phyloP scores from a whole-genome alignment of 179 eudicot species.

The Corrigiola litoralis region DNA sequence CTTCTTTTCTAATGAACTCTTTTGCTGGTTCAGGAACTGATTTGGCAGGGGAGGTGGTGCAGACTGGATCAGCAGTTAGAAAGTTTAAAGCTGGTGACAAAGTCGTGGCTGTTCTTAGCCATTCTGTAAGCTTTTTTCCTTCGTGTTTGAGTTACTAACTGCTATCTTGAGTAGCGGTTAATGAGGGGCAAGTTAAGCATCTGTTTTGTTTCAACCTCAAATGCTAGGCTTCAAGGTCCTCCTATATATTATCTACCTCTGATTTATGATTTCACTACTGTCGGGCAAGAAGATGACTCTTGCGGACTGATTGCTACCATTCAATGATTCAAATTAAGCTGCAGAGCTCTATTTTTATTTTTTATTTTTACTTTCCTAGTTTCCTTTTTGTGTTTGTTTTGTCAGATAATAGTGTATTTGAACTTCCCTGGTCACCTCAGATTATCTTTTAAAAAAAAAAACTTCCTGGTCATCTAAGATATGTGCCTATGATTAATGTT shows the following conservation, averaged over 20 bases:
- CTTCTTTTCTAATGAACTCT: neutral
- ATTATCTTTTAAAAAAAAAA: too few species aligned
- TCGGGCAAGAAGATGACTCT: too few species aligned
- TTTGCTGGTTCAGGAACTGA: slow-evolving; percentile 46
- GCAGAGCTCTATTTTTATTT: too few species aligned
- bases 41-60: slow-evolving; percentile 74
- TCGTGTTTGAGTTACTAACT: neutral
- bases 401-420: too few species aligned
- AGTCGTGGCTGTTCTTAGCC: slow-evolving; percentile 52
- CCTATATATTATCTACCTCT: neutral
- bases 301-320: too few species aligned
- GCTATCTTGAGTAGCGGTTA: neutral
- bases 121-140: slow-evolving; percentile 34
- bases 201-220: neutral
- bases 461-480: too few species aligned
- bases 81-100: slow-evolving; percentile 73
- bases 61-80: slow-evolving; percentile 55
- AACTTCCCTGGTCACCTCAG: too few species aligned
- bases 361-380: too few species aligned
- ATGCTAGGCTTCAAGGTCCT: neutral
- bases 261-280: neutral
- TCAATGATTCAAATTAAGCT: too few species aligned
- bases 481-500: too few species aligned
- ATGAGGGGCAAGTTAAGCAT: neutral
- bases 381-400: too few species aligned